Evolutionary conservation across 2,329 filamentous ascomycete species (phyloP).

Genomic region (Phyllosticta capitalensis): DNA sequence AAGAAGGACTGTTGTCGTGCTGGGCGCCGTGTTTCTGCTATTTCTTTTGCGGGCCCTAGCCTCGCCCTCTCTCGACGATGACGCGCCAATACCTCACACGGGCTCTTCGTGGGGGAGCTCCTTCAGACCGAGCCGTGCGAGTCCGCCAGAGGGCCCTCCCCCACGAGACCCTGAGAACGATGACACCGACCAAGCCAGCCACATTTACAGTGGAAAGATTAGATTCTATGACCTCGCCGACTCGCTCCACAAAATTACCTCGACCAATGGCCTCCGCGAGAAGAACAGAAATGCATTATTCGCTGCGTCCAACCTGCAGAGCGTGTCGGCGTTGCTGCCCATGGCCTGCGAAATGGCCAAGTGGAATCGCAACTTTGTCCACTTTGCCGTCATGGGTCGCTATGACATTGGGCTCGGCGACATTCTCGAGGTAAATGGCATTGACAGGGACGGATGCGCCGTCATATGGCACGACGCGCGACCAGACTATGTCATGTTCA

Average conservation of each 20-base stretch:
- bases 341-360: conserved; percentile 79
- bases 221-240: conserved; percentile 55
- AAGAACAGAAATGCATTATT: conserved; percentile 69
- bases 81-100: background rate
- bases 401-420: conserved; percentile 60
- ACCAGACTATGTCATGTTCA: conserved; percentile 60
- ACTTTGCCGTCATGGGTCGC: conserved; percentile 70
- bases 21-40: conserved; percentile 38
- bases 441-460: conserved; percentile 55
- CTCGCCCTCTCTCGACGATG: conserved; percentile 15
- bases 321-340: conserved; percentile 62
- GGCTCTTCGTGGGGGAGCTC: background rate
- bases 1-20: conserved; percentile 37
- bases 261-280: conserved; percentile 41
- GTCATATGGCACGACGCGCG: conserved; percentile 65
- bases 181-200: conserved; percentile 20
- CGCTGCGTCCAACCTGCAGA: conserved; percentile 63
- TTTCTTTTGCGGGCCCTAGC: conserved; percentile 55
- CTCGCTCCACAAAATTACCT: conserved; percentile 52
- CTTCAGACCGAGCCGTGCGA: background rate
- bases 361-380: conserved; percentile 62
- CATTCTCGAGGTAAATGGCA: conserved; percentile 67
- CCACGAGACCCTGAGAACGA: conserved; percentile 15
- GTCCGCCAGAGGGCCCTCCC: conserved; percentile 16
- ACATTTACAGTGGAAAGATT: conserved; percentile 60